Conservation (phyloP, 2,329 filamentous ascomycete genomes). For the Hypoxylon sp. region DNA sequence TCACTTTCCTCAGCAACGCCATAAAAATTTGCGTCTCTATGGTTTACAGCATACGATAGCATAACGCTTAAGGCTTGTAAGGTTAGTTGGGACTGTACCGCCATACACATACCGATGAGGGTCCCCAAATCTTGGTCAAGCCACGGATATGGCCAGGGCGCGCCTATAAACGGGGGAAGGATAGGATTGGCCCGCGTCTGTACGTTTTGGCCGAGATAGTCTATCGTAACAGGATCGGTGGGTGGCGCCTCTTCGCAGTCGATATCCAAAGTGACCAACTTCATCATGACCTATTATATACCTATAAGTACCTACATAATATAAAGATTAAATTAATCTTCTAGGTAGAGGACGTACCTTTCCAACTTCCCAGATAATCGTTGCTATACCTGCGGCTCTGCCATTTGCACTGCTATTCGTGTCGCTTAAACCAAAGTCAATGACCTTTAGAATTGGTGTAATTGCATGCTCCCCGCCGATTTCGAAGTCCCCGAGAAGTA, state of each 20-base stretch:
- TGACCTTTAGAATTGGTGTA: conserved; percentile 27
- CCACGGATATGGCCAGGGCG: conserved; percentile 14
- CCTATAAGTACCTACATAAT: conserved; percentile 9
- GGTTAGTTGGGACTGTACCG: background rate
- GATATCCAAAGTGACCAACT: conserved; percentile 18
- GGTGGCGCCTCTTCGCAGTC: background rate
- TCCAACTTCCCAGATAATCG: conserved; percentile 22
- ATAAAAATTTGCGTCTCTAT: conserved; percentile 9
- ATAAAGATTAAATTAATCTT: background rate
- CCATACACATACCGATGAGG: conserved; percentile 18
- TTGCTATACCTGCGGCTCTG: background rate
- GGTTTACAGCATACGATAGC: conserved; percentile 4
- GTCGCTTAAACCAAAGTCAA: conserved; percentile 21
- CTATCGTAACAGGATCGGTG: background rate
- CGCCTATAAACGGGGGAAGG: background rate
- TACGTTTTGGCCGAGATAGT: conserved; percentile 5
- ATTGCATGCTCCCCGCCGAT: conserved; percentile 12
- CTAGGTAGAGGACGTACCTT: conserved; percentile 13
- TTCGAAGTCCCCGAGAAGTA: conserved; percentile 23
- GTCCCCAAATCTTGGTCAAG: conserved; percentile 25
- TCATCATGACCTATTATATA: conserved; percentile 20
- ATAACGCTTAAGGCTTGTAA: background rate
- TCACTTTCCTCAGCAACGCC: background rate
- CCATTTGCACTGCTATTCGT: background rate
- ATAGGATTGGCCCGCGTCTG: conserved; percentile 9